Evolutionary conservation across 371 early-diverging fungal genomes (phyloP).

Genomic region (Entomophthora muscae): DNA sequence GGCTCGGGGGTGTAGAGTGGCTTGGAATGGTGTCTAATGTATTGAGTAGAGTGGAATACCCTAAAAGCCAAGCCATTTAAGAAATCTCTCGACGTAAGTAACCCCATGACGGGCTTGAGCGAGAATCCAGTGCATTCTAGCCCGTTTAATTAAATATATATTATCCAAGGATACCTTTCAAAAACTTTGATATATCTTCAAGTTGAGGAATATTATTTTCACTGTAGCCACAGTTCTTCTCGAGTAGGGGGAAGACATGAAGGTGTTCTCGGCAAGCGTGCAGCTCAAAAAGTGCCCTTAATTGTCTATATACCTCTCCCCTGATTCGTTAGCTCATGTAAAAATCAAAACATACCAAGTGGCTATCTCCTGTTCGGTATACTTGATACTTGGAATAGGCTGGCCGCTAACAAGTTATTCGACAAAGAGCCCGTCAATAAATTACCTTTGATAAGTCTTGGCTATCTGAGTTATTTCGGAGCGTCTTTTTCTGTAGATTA

Average conservation of each 20-base stretch:
- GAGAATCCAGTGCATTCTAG: conserved; percentile 89
- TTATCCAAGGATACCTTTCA: conserved; percentile 29
- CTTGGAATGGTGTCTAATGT: conserved; percentile 80
- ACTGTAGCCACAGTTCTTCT: conserved; percentile 82
- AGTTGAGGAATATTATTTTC: conserved; percentile 79
- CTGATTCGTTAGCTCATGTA: neutral
- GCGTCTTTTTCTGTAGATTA: conserved; percentile 68
- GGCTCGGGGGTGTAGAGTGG: conserved; percentile 94
- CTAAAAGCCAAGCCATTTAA: conserved; percentile 94
- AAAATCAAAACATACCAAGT: conserved; percentile 36
- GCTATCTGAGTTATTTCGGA: conserved; percentile 76
- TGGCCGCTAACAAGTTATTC: conserved; percentile 25
- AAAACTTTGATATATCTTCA: conserved; percentile 74
- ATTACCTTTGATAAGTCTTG: conserved; percentile 38
- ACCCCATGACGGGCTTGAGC: conserved; percentile 88
- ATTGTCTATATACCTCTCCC: conserved; percentile 57
- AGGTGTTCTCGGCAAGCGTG: conserved; percentile 87
- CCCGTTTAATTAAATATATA: neutral
- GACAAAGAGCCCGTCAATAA: neutral
- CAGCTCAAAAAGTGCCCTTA: conserved; percentile 57
- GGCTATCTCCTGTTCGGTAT: conserved; percentile 58
- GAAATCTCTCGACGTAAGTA: conserved; percentile 85
- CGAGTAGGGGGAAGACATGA: conserved; percentile 75
- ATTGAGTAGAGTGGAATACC: conserved; percentile 93
- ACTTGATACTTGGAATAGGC: conserved; percentile 69